A percentile compares a stretch with the other conserved stretches of the same genome.
phyloP scores from a whole-genome alignment of 371 early-diverging fungal genomes.

The Syncephalastrum contaminatum region DNA sequence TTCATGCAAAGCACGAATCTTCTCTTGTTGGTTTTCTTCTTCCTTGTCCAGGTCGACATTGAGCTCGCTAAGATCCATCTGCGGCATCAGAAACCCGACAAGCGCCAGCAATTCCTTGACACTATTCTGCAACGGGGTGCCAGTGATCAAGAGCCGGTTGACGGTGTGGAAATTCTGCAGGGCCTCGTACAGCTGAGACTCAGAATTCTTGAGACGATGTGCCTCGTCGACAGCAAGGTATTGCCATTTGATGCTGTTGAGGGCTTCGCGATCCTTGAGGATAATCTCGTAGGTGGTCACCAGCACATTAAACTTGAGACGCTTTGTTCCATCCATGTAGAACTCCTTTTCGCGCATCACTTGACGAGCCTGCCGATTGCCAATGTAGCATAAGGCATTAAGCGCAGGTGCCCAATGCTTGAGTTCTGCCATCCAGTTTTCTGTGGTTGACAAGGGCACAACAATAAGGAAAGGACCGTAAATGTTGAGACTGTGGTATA shows the following conservation, averaged over 20 bases:
- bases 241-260: slow-evolving; percentile 81
- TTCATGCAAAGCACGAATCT: slow-evolving; percentile 84
- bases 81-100: slow-evolving; percentile 84
- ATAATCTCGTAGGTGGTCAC: slow-evolving; percentile 96
- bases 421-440: slow-evolving; percentile 94
- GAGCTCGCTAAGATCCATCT: slow-evolving; percentile 69
- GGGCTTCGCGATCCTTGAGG: slow-evolving; percentile 81
- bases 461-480: slow-evolving; percentile 96
- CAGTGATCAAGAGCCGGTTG: slow-evolving; percentile 85
- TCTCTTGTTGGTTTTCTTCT: slow-evolving; percentile 71
- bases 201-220: slow-evolving; percentile 88
- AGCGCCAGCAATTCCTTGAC: slow-evolving; percentile 83
- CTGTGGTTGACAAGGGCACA: slow-evolving; percentile 94
- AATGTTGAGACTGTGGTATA: slow-evolving; percentile 81
- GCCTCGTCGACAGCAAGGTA: slow-evolving; percentile 91
- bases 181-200: slow-evolving; percentile 85
- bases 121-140: slow-evolving; percentile 90
- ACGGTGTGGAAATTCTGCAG: slow-evolving; percentile 72
- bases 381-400: slow-evolving; percentile 89
- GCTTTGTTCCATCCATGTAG: slow-evolving; percentile 54
- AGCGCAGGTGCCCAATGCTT: slow-evolving; percentile 93
- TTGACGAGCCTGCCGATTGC: slow-evolving; percentile 78
- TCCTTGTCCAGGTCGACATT: slow-evolving; percentile 58
- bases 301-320: slow-evolving; percentile 86
- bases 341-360: slow-evolving; percentile 93